These are phyloP conservation scores for Petunia secreta DNA, from an alignment of 257 asterid species.

Conservation along the genomic window DNA sequence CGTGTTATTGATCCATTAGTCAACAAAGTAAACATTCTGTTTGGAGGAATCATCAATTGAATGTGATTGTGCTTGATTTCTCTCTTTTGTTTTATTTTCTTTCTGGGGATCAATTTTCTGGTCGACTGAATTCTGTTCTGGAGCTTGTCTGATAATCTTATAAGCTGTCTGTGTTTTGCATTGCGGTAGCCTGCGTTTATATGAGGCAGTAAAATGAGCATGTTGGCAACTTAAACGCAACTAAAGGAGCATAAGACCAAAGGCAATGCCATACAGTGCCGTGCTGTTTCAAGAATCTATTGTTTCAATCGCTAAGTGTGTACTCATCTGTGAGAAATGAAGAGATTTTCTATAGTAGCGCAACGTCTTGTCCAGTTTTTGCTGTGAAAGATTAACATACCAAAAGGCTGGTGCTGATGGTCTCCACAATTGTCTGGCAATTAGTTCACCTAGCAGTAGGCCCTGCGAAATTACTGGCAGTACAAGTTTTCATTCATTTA, in stretches of 20 bases:
- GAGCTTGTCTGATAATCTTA: neutral
- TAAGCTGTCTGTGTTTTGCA: neutral
- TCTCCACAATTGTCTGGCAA: neutral
- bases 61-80: neutral
- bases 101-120: neutral
- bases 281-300: neutral
- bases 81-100: neutral
- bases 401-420: neutral
- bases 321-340: neutral
- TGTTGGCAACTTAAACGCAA: neutral
- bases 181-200: neutral
- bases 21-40: neutral
- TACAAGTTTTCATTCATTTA: neutral
- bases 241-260: neutral
- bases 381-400: neutral
- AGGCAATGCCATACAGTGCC: neutral
- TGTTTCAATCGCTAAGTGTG: neutral
- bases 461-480: neutral
- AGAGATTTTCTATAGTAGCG: neutral
- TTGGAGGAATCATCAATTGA: neutral
- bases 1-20: constrained; percentile 15
- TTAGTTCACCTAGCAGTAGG: neutral
- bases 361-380: constrained; percentile 1
- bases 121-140: neutral
- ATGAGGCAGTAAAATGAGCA: neutral